Percentiles rank a stretch among this genome's conserved stretches.
These are phyloP conservation scores for Colletotrichum spaethianum DNA, from an alignment of 2,329 filamentous ascomycete species.

Conservation along the genomic window DNA sequence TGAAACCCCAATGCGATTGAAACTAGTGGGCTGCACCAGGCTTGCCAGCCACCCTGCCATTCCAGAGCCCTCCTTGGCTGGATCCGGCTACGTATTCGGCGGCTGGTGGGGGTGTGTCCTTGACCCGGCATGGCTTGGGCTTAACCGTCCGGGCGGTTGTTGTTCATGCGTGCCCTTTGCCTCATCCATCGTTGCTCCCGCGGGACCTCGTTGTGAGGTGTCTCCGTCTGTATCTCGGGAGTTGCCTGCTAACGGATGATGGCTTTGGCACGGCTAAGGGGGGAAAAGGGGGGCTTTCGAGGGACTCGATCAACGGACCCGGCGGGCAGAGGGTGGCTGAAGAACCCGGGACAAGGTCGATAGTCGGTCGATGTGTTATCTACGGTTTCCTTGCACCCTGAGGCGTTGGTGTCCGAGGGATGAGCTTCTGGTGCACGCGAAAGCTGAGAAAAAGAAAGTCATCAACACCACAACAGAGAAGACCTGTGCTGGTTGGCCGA, in stretches of 20 bases:
- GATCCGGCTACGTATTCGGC: not conserved
- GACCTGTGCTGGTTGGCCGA: not conserved
- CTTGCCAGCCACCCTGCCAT: slow-evolving; percentile 24
- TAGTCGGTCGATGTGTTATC: not conserved
- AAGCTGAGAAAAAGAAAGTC: not conserved
- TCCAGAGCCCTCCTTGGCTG: slow-evolving; percentile 6
- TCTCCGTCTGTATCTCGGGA: not conserved
- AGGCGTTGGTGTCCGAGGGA: not conserved
- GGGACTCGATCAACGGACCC: not conserved
- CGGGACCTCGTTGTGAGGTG: not conserved
- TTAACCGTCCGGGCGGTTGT: slow-evolving; percentile 29
- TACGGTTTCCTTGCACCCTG: not conserved
- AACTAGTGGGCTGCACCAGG: slow-evolving; percentile 36
- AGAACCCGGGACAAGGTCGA: not conserved
- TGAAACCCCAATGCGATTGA: slow-evolving; percentile 40
- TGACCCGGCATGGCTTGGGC: slow-evolving; percentile 28
- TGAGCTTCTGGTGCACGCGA: not conserved
- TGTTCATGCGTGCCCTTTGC: slow-evolving; percentile 23
- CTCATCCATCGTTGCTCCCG: not conserved
- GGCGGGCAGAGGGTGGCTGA: not conserved
- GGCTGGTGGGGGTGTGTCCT: not conserved
- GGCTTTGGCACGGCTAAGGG: not conserved
- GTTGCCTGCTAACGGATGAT: not conserved
- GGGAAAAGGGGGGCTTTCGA: not conserved
- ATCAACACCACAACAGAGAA: not conserved